Conservation (phyloP, 768 basidiomycete genomes). For the Cyclocybe aegerita region DNA sequence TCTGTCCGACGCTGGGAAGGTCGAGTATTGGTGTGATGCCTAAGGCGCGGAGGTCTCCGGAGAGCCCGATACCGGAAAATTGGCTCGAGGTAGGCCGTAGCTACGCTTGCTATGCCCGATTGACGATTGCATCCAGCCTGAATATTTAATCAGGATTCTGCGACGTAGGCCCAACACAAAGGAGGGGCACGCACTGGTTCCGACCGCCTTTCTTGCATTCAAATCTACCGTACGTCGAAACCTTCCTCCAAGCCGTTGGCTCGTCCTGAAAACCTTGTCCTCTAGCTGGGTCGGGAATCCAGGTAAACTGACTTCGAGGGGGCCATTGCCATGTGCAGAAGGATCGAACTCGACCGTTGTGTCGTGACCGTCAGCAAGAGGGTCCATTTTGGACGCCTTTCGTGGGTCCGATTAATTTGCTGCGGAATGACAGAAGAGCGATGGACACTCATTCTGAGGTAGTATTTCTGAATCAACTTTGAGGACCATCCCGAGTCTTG, state of each 20-base stretch:
- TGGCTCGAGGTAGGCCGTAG: constrained; percentile 4
- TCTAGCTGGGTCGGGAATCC: constrained; percentile 20
- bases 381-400: constrained; percentile 23
- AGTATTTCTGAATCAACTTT: constrained; percentile 19
- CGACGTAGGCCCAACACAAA: background rate
- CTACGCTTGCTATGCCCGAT: constrained; percentile 6
- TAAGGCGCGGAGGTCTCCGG: constrained; percentile 11
- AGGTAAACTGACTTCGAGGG: constrained; percentile 19
- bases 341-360: constrained; percentile 29
- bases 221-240: constrained; percentile 30
- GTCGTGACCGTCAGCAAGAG: constrained; percentile 27
- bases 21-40: constrained; percentile 27
- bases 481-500: constrained; percentile 47
- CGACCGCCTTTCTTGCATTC: constrained; percentile 6
- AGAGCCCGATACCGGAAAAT: constrained; percentile 29
- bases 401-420: constrained; percentile 12
- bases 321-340: constrained; percentile 20
- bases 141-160: background rate
- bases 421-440: background rate
- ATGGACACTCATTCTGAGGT: constrained; percentile 2
- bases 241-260: constrained; percentile 16
- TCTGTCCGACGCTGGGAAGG: constrained; percentile 36
- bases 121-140: constrained; percentile 4
- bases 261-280: constrained; percentile 20
- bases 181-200: background rate